phyloP scores from a whole-genome alignment of 768 basidiomycete genomes.

The Naganishia randhawae region DNA sequence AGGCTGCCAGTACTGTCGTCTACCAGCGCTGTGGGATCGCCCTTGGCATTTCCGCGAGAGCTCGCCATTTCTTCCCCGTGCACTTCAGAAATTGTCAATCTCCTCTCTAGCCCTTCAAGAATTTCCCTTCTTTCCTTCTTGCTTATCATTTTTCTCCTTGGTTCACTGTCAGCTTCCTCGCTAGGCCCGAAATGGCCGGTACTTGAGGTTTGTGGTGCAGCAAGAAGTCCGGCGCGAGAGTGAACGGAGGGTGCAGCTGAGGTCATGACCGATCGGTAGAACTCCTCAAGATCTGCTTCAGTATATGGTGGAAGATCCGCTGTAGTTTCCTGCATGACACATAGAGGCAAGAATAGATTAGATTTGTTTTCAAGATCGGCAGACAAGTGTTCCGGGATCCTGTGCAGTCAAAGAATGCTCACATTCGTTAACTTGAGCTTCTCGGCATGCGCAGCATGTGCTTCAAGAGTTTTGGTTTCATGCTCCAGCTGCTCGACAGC shows the following conservation, averaged over 20 bases:
- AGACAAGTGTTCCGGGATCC: no score
- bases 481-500: conserved; percentile 4
- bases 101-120: not conserved
- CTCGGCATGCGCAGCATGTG: not conserved
- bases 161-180: not conserved
- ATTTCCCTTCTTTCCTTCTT: not conserved
- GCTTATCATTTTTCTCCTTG: not conserved
- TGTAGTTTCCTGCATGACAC: not conserved
- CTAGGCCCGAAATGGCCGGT: not conserved
- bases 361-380: no score
- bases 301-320: not conserved
- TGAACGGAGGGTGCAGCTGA: not conserved
- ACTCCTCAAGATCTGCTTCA: not conserved
- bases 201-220: not conserved
- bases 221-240: not conserved
- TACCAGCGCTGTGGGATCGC: not conserved
- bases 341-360: not conserved
- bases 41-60: not conserved
- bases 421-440: not conserved
- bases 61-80: not conserved
- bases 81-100: not conserved
- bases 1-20: not conserved
- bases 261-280: conserved; percentile 7
- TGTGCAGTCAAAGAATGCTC: no score
- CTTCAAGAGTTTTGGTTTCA: not conserved